Conservation (phyloP, 2,329 filamentous ascomycete species). For the Ascochyta lentis region DNA sequence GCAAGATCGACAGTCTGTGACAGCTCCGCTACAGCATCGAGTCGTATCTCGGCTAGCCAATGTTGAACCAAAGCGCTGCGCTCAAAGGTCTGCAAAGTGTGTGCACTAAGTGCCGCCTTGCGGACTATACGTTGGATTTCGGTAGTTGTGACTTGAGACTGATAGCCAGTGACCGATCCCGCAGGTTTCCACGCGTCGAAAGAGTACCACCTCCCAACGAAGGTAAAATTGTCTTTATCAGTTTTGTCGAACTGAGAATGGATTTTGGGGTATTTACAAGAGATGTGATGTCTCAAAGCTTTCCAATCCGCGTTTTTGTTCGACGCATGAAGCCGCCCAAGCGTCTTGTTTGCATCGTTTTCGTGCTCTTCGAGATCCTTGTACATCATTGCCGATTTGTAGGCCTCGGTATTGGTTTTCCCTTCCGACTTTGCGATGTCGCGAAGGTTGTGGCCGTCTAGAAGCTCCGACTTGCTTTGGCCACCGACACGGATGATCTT, state of each 20-base stretch:
- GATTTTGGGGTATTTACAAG: conserved; percentile 20
- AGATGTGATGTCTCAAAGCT: conserved; percentile 22
- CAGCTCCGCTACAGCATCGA: conserved; percentile 19
- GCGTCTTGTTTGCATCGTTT: conserved; percentile 6
- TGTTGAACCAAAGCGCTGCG: conserved; percentile 18
- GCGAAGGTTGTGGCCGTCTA: conserved; percentile 61
- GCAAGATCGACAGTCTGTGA: conserved; percentile 21
- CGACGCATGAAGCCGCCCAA: conserved; percentile 17
- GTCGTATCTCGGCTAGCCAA: conserved; percentile 26
- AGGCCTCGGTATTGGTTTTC: conserved; percentile 30
- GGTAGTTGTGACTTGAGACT: background rate
- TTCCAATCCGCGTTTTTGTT: conserved; percentile 26
- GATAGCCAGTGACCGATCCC: background rate
- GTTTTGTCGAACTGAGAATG: conserved; percentile 25
- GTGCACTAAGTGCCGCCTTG: conserved; percentile 15
- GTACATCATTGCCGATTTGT: conserved; percentile 19
- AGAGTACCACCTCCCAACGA: conserved; percentile 29
- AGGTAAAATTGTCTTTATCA: conserved; percentile 26
- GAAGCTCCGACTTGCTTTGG: conserved; percentile 60
- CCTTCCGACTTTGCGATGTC: conserved; percentile 21
- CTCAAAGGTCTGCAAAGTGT: conserved; percentile 20
- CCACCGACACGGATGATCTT: conserved; percentile 69
- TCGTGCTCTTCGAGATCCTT: conserved; percentile 18
- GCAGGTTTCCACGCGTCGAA: conserved; percentile 30
- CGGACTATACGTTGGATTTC: conserved; percentile 4